phyloP scores from a whole-genome alignment of 2,329 filamentous ascomycete genomes.

The Parastagonospora avenae region DNA sequence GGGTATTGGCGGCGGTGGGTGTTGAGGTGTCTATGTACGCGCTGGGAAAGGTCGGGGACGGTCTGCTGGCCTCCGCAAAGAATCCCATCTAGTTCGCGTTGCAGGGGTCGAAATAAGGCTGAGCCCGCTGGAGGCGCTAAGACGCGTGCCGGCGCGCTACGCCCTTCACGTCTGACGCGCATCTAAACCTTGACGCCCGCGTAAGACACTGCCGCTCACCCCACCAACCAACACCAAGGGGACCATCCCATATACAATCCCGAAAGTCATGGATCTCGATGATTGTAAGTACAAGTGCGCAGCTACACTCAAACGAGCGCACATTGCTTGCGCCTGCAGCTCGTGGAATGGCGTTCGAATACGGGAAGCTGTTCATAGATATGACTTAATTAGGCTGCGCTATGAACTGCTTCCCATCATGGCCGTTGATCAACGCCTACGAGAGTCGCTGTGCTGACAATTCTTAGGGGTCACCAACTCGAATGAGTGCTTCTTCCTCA shows the following conservation, averaged over 20 bases:
- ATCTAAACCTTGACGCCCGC: background rate
- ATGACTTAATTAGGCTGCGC: too few relatives aligned
- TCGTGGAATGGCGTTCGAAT: too few relatives aligned
- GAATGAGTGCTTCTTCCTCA: slow-evolving; percentile 47
- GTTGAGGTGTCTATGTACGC: slow-evolving; percentile 2
- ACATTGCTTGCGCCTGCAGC: too few relatives aligned
- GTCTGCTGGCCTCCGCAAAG: slow-evolving; percentile 14
- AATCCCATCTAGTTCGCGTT: slow-evolving; percentile 12
- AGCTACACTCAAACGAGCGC: background rate
- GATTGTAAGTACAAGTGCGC: slow-evolving; percentile 36
- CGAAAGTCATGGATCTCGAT: slow-evolving; percentile 31
- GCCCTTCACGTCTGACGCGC: slow-evolving; percentile 17
- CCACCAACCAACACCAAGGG: too few relatives aligned
- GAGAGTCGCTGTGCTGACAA: background rate
- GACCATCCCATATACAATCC: too few relatives aligned
- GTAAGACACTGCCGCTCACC: background rate
- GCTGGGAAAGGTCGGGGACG: background rate
- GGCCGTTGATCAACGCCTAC: background rate
- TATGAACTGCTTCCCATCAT: too few relatives aligned
- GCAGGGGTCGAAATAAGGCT: slow-evolving; percentile 29
- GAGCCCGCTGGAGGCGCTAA: slow-evolving; percentile 9
- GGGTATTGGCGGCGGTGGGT: background rate
- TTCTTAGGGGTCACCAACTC: slow-evolving; percentile 39
- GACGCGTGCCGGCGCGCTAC: slow-evolving; percentile 28
- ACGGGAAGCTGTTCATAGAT: too few relatives aligned